A percentile compares a stretch with the other conserved stretches of the same genome.
Evolutionary conservation across 345 rosid genomes (phyloP).

Genomic region (Euphorbia pulcherrima): DNA sequence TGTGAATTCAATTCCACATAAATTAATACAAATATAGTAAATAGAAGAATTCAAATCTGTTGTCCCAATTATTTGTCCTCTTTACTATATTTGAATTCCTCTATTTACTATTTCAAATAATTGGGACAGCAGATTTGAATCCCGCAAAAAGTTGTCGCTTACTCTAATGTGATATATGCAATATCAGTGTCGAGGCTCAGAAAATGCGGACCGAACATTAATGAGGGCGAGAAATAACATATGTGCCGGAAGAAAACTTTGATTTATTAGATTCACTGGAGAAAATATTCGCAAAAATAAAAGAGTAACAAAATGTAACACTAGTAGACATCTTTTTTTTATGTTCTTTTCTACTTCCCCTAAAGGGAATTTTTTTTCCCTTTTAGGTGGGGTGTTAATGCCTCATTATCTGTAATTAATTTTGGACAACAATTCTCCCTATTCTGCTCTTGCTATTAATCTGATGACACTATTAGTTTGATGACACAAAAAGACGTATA

Average conservation of each 20-base stretch:
- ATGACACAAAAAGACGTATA: constrained; percentile 13
- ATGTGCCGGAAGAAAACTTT: background rate
- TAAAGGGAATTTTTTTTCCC: background rate
- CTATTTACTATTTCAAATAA: too few species aligned
- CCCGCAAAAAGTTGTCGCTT: too few species aligned
- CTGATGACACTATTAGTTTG: constrained; percentile 8
- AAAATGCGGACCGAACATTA: too few species aligned
- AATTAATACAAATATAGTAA: too few species aligned
- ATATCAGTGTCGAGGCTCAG: too few species aligned
- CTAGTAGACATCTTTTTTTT: background rate
- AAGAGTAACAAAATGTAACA: constrained; percentile 2
- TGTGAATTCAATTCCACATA: too few species aligned
- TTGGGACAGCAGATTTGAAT: too few species aligned
- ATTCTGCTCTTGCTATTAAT: constrained; percentile 11
- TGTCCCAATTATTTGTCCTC: too few species aligned
- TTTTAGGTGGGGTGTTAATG: background rate
- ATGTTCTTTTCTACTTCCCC: background rate
- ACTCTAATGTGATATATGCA: too few species aligned
- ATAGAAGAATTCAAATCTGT: too few species aligned
- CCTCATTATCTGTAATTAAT: background rate
- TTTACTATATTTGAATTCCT: too few species aligned
- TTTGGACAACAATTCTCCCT: background rate
- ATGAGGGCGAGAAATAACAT: too few species aligned
- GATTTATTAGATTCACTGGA: background rate
- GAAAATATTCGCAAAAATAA: background rate